These are phyloP conservation scores for Jatropha multifida DNA, from an alignment of 441 rosid genomes.

Conservation along the genomic window DNA sequence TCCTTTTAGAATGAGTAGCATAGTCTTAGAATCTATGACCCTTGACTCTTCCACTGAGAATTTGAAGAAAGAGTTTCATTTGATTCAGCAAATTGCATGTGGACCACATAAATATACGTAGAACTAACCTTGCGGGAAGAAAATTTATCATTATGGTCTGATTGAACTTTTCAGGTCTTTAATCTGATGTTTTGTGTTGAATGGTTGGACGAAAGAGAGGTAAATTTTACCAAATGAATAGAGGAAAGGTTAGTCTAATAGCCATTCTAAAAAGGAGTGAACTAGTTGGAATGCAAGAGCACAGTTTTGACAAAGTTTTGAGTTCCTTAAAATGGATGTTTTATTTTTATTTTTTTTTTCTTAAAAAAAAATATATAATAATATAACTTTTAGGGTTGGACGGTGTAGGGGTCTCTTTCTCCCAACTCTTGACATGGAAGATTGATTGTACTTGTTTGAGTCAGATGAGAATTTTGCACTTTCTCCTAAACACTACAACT, in stretches of 20 bases:
- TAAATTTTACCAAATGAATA: slow-evolving; percentile 14
- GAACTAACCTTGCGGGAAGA: too few species aligned
- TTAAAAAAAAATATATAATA: too few species aligned
- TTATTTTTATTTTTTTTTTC: not conserved
- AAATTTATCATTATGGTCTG: too few species aligned
- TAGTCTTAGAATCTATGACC: slow-evolving; percentile 45
- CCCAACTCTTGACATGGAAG: not conserved
- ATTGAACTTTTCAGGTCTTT: too few species aligned
- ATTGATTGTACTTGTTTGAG: slow-evolving; percentile 7
- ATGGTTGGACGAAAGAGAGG: not conserved
- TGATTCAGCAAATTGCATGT: slow-evolving; percentile 28
- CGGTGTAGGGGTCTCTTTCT: slow-evolving; percentile 22
- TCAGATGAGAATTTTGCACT: slow-evolving; percentile 38
- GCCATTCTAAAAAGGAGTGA: slow-evolving; percentile 28
- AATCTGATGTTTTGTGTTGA: not conserved
- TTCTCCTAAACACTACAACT: slow-evolving; percentile 31
- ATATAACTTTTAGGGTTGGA: not conserved
- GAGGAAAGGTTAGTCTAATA: slow-evolving; percentile 27
- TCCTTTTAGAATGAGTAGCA: slow-evolving; percentile 27
- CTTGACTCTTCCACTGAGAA: slow-evolving; percentile 76
- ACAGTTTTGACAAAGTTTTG: slow-evolving; percentile 2
- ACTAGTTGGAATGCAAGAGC: slow-evolving; percentile 24
- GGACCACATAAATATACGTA: slow-evolving; percentile 19
- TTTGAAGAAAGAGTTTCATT: slow-evolving; percentile 31
- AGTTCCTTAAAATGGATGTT: slow-evolving; percentile 17